A percentile compares a stretch with the other conserved stretches of the same genome.
Evolutionary conservation across 257 asterid genomes (phyloP).

Genomic region (Orobanche coerulescens): DNA sequence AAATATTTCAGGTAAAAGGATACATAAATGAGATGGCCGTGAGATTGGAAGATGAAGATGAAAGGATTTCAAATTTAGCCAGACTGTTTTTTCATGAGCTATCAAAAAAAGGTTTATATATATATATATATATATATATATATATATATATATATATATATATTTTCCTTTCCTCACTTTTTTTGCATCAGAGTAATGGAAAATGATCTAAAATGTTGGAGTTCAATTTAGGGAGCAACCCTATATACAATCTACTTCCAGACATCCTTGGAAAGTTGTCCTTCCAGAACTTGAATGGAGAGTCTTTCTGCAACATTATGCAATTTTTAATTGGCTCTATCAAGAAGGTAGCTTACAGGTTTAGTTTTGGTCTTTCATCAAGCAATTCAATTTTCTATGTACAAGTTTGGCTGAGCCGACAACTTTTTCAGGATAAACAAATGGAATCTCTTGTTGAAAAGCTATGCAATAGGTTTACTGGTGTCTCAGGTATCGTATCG

Average conservation of each 20-base stretch:
- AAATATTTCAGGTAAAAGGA: conserved; percentile 69
- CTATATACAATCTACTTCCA: conserved; percentile 90
- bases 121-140: no score
- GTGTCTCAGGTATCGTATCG: conserved; percentile 62
- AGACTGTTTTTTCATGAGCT: conserved; percentile 84
- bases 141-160: no score
- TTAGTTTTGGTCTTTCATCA: conserved; percentile 8
- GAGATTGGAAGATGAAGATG: conserved; percentile 84
- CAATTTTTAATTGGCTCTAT: conserved; percentile 83
- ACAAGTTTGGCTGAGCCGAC: conserved; percentile 14
- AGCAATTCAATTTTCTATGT: conserved; percentile 4
- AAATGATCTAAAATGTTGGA: conserved; percentile 17
- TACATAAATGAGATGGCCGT: conserved; percentile 89
- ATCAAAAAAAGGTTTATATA: conserved; percentile 98
- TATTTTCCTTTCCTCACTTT: not conserved
- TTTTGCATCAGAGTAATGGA: conserved; percentile 5
- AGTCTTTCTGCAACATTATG: conserved; percentile 90
- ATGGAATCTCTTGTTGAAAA: conserved; percentile 98
- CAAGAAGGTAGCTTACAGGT: conserved; percentile 57
- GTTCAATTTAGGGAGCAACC: conserved; percentile 73
- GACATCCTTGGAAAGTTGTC: conserved; percentile 90
- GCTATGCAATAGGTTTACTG: conserved; percentile 82
- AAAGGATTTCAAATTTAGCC: conserved; percentile 78
- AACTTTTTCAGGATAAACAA: conserved; percentile 75
- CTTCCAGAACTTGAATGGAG: conserved; percentile 64